Conservation (phyloP, 345 rosid genomes). For the Orychophragmus violaceus region DNA sequence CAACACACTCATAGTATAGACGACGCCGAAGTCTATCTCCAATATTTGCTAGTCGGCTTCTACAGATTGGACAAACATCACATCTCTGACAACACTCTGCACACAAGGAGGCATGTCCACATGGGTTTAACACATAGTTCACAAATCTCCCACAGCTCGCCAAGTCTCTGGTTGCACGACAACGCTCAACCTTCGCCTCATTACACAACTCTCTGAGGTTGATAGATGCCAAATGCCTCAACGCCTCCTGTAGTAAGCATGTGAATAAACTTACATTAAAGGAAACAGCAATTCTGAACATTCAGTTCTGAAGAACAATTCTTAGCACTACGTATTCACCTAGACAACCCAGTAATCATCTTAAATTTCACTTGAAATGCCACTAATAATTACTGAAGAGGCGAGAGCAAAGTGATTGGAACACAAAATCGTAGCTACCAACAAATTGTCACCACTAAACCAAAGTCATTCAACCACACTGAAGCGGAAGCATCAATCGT, state of each 20-base stretch:
- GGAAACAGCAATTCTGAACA: neutral
- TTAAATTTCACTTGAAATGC: no score
- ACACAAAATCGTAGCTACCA: no score
- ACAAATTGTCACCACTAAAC: no score
- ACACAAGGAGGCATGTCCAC: constrained; percentile 95
- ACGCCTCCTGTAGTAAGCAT: constrained; percentile 61
- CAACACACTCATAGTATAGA: constrained; percentile 72
- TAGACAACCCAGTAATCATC: neutral
- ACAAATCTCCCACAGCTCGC: constrained; percentile 82
- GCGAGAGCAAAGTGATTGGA: no score
- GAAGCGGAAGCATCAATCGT: no score
- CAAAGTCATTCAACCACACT: no score
- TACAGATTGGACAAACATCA: constrained; percentile 89
- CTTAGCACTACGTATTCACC: neutral
- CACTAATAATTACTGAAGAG: no score
- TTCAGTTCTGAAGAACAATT: no score
- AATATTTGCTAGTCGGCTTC: constrained; percentile 41
- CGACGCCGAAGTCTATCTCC: constrained; percentile 48
- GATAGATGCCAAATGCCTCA: constrained; percentile 67
- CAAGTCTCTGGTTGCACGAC: constrained; percentile 94
- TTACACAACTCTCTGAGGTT: constrained; percentile 68
- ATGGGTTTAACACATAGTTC: constrained; percentile 53
- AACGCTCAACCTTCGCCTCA: constrained; percentile 81
- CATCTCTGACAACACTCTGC: constrained; percentile 72
- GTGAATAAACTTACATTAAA: neutral